Percentiles rank a stretch among this genome's conserved stretches.
phyloP scores from a whole-genome alignment of 2,329 filamentous ascomycete genomes.

The Penicillium psychrosexuale region DNA sequence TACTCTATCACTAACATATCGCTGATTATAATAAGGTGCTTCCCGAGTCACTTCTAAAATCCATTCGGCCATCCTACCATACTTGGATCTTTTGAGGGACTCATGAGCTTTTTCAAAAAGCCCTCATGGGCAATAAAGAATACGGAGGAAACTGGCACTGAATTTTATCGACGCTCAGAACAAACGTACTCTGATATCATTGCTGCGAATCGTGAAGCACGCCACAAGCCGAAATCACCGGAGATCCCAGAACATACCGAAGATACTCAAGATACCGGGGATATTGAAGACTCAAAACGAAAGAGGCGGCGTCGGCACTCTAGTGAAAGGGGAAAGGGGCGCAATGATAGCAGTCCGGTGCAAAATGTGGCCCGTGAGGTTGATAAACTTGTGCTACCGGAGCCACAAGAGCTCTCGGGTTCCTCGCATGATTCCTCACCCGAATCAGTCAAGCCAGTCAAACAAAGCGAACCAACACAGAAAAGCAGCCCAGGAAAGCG shows the following conservation, averaged over 20 bases:
- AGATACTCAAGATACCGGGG: neutral
- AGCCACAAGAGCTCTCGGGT: neutral
- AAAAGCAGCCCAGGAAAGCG: neutral
- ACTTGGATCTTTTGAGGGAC: neutral
- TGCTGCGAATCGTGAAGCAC: constrained; percentile 39
- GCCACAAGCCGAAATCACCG: constrained; percentile 24
- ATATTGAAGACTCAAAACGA: constrained; percentile 8
- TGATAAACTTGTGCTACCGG: neutral
- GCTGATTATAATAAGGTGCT: neutral
- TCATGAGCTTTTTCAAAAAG: constrained; percentile 54
- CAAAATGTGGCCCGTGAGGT: no score
- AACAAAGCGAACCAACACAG: neutral
- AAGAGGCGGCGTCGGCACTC: constrained; percentile 28
- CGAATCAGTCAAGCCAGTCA: neutral
- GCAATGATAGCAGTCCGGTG: neutral
- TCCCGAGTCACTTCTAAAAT: neutral
- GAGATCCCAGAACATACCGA: constrained; percentile 3
- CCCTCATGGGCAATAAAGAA: constrained; percentile 48
- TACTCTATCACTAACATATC: neutral
- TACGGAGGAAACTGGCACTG: constrained; percentile 34
- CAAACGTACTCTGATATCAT: constrained; percentile 48
- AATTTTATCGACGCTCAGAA: constrained; percentile 51
- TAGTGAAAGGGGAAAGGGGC: constrained; percentile 12
- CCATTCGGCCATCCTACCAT: neutral
- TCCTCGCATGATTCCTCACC: neutral